Evolutionary conservation across 495 filamentous ascomycete genomes (phyloP), one percentile per base, ranked within the genome.

Genomic region (Aspergillus nanangensis): DNA sequence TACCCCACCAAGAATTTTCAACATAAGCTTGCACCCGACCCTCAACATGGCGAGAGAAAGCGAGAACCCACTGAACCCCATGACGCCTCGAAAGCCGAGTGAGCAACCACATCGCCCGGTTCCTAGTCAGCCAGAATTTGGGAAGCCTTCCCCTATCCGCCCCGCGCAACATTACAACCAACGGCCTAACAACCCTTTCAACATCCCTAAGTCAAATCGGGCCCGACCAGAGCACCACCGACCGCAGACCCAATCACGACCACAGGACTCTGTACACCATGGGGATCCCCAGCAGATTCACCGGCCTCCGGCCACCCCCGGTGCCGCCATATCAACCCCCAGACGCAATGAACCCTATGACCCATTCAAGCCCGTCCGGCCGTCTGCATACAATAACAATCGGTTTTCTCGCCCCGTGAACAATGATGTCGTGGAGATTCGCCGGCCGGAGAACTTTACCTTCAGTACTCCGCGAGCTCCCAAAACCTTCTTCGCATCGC

Each of bases 91-190:
- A 24, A 62, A 53, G 23, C 57, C 60, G 20, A 57, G 61, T 20
- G 56, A 62, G 22, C 55, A 64, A n/a, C 38, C 54, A 18, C 56
- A 51, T 20, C 38, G 59, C 18, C 37, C 58, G 8, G 31, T 57
- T 22, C 43, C 55, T 15, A 55, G 65, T 3, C 59, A 75, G 31
- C 75, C 78, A 29, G 75, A 84, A 54, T 84, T 84, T 51, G 80
- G 80, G 21, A 77, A 78, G 50, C 64, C 80, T 2, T 82, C 70
- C n/a, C 67, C 70, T 23, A 55, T 74, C 50, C 61, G 80, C 47
- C 72, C 69, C 10, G 46, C 72, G 15, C 66, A 71, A 11, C 53
- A 63, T 11, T 67, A 59, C 25, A 51, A 37, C 17, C 53, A 63
- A 18, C 61, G 65, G 23, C 63, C 74, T 3, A 68, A 60, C 40